Percentiles rank a stretch among this genome's conserved stretches.
Conservation (phyloP, 2,329 filamentous ascomycete genomes). For the Fusarium xyrophilum region DNA sequence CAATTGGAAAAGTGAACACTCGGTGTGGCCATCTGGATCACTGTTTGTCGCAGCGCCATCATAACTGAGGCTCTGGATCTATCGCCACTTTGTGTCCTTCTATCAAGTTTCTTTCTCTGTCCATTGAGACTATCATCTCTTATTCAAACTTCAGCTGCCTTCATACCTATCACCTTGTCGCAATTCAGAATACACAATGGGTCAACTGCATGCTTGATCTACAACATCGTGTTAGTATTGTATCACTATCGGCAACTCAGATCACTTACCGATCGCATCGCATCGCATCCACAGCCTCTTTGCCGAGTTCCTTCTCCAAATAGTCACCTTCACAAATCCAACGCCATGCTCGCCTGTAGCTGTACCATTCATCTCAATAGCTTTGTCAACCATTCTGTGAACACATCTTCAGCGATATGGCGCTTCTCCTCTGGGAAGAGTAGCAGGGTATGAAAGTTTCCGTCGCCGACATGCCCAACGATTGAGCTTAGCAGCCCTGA, state of each 20-base stretch:
- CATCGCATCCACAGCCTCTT: conserved; percentile 62
- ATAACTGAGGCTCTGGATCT: too few relatives aligned
- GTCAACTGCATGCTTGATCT: conserved; percentile 67
- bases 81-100: too few relatives aligned
- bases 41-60: too few relatives aligned
- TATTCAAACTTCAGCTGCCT: not conserved
- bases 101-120: too few relatives aligned
- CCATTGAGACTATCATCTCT: too few relatives aligned
- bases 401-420: conserved; percentile 46
- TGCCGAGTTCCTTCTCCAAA: conserved; percentile 60
- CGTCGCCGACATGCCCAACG: conserved; percentile 88
- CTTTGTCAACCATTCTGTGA: conserved; percentile 69
- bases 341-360: conserved; percentile 72
- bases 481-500: conserved; percentile 86
- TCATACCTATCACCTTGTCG: conserved; percentile 41
- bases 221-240: not conserved
- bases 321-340: conserved; percentile 65
- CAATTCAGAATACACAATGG: conserved; percentile 57
- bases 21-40: too few relatives aligned
- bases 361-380: conserved; percentile 72
- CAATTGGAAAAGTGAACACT: too few relatives aligned
- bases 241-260: rapidly evolving
- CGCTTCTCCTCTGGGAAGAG: not conserved
- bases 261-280: conserved; percentile 54
- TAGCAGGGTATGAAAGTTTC: conserved; percentile 77